Percentiles rank a stretch among this genome's conserved stretches.
Conservation (phyloP, 257 asterid genomes). For the Marsdenia floribunda region DNA sequence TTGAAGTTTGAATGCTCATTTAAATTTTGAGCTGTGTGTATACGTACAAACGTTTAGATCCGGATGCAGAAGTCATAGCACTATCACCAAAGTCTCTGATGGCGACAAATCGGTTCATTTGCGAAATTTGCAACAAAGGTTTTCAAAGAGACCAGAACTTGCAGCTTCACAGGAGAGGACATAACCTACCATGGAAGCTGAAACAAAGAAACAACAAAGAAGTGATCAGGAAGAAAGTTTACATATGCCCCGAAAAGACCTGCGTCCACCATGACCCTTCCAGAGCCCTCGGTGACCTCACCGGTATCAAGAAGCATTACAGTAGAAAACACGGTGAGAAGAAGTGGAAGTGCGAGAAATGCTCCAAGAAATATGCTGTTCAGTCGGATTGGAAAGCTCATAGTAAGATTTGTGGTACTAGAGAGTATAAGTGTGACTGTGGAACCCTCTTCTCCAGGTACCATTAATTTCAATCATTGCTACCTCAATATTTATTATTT, state of each 20-base stretch:
- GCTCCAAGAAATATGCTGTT: conserved; percentile 87
- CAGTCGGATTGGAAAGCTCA: conserved; percentile 99
- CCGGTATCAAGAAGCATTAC: conserved; percentile 80
- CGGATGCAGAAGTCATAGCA: conserved; percentile 90
- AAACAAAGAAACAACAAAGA: conserved; percentile 70
- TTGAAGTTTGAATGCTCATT: too few species aligned
- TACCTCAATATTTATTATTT: too few species aligned
- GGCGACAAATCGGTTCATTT: conserved; percentile 86
- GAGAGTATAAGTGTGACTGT: conserved; percentile 92
- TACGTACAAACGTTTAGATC: conserved; percentile 37
- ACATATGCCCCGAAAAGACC: conserved; percentile 76
- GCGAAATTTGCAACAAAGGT: conserved; percentile 95
- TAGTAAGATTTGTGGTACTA: conserved; percentile 85
- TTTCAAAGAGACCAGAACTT: conserved; percentile 90
- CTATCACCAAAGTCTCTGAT: conserved; percentile 80
- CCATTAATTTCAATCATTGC: neutral
- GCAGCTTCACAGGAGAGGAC: conserved; percentile 88
- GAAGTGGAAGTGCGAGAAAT: conserved; percentile 91
- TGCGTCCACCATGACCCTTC: conserved; percentile 87
- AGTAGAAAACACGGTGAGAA: conserved; percentile 93
- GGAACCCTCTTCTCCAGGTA: conserved; percentile 98
- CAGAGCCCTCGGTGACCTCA: conserved; percentile 79
- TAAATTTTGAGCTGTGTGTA: neutral
- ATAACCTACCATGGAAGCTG: conserved; percentile 90
- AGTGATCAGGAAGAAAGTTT: conserved; percentile 60